Evolutionary conservation across 108 stramenopile species (phyloP).

Genomic region (Skeletonema potamos): DNA sequence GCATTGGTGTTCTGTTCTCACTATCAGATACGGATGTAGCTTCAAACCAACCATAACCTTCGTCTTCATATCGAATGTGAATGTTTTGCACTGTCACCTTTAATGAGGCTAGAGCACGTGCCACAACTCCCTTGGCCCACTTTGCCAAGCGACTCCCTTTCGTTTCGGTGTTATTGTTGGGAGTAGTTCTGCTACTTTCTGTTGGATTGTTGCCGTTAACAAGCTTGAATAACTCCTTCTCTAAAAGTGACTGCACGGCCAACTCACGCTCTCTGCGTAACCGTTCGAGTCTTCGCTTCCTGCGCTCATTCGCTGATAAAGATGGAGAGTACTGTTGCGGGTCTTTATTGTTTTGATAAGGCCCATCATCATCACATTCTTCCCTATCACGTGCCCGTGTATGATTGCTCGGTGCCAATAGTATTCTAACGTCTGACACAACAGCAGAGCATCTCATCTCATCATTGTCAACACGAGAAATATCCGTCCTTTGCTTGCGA

Average conservation of each 20-base stretch:
- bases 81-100: constrained; percentile 67
- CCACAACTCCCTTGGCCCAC: constrained; percentile 22
- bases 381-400: neutral
- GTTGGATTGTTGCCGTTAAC: neutral
- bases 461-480: neutral
- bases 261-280: constrained; percentile 1
- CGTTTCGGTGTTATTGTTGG: neutral
- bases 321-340: neutral
- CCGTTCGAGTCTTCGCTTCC: neutral
- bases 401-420: constrained; percentile 52
- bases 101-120: constrained; percentile 53
- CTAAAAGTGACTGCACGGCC: constrained; percentile 26
- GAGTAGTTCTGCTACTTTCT: neutral
- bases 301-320: constrained; percentile 4
- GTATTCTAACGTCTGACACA: constrained; percentile 68
- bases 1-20: neutral
- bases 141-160: neutral
- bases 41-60: constrained; percentile 67
- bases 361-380: neutral
- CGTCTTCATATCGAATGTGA: constrained; percentile 79
- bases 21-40: neutral
- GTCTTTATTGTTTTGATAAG: neutral
- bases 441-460: constrained; percentile 49
- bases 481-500: neutral
- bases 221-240: constrained; percentile 22